Evolutionary conservation across 192 early-diverging fungal genomes (phyloP).

Genomic region (Coemansia sp.): DNA sequence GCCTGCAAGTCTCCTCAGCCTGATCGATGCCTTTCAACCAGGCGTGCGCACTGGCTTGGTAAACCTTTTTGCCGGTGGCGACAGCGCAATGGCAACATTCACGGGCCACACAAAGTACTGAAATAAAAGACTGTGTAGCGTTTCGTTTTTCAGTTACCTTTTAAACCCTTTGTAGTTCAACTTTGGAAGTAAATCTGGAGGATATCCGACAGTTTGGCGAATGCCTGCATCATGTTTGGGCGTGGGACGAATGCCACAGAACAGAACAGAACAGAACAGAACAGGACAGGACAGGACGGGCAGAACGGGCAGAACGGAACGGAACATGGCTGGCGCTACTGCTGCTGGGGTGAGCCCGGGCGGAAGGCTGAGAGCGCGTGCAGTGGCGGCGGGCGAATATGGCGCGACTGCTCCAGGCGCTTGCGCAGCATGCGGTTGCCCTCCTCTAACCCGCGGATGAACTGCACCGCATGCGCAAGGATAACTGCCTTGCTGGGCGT

Average conservation of each 20-base stretch:
- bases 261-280: neutral
- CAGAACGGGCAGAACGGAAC: no score
- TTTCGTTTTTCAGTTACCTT: neutral
- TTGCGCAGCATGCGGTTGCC: conserved; percentile 50
- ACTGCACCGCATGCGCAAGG: conserved; percentile 78
- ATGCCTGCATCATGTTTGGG: neutral
- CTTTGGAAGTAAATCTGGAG: no score
- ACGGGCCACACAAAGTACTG: conserved; percentile 48
- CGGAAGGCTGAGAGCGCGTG: conserved; percentile 16
- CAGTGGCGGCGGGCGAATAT: conserved; percentile 15
- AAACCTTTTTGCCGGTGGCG: conserved; percentile 26
- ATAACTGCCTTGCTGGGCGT: conserved; percentile 86
- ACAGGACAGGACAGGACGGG: neutral
- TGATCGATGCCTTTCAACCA: conserved; percentile 23
- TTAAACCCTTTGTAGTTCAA: neutral
- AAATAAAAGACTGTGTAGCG: neutral
- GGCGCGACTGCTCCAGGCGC: conserved; percentile 34
- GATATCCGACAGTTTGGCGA: no score
- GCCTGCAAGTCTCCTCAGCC: conserved; percentile 14
- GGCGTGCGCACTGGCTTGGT: conserved; percentile 14
- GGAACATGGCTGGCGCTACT: neutral
- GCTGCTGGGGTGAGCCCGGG: conserved; percentile 13
- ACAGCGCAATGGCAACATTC: conserved; percentile 36
- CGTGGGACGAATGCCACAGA: neutral
- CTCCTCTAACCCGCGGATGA: conserved; percentile 60